Conservation (phyloP, 768 basidiomycete species). For the Sporobolomyces roseus region DNA sequence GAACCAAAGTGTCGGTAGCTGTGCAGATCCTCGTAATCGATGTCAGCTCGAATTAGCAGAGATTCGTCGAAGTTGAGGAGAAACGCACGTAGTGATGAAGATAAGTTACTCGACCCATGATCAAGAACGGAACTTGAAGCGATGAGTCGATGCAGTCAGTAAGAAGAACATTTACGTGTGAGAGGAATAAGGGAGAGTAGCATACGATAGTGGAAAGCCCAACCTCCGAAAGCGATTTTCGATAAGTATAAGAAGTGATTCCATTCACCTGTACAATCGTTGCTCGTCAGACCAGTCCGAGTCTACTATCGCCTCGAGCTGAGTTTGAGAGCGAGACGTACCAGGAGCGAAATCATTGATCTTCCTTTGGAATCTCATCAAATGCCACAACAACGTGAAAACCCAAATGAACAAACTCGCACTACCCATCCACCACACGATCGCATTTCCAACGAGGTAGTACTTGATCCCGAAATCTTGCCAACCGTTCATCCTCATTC, state of each 20-base stretch:
- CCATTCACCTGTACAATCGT: conserved; percentile 75
- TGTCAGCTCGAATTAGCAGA: conserved; percentile 49
- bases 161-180: no score
- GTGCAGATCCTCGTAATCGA: conserved; percentile 62
- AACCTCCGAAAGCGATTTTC: conserved; percentile 86
- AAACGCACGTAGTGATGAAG: conserved; percentile 85
- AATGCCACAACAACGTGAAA: conserved; percentile 61
- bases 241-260: conserved; percentile 88
- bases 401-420: conserved; percentile 61
- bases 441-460: conserved; percentile 79
- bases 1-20: conserved; percentile 89
- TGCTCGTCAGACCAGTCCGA: no score
- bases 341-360: conserved; percentile 86
- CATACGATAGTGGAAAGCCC: conserved; percentile 84
- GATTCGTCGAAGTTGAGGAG: neutral
- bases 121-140: conserved; percentile 77
- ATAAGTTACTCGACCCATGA: conserved; percentile 78
- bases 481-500: conserved; percentile 97
- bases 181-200: no score
- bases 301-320: no score
- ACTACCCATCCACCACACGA: conserved; percentile 84
- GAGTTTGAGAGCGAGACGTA: conserved; percentile 50
- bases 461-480: conserved; percentile 80
- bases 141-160: neutral
- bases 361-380: conserved; percentile 78